Base-by-base conservation (phyloP, 2,329 filamentous ascomycete species). In the Fusarium tanahbumbuense region DNA sequence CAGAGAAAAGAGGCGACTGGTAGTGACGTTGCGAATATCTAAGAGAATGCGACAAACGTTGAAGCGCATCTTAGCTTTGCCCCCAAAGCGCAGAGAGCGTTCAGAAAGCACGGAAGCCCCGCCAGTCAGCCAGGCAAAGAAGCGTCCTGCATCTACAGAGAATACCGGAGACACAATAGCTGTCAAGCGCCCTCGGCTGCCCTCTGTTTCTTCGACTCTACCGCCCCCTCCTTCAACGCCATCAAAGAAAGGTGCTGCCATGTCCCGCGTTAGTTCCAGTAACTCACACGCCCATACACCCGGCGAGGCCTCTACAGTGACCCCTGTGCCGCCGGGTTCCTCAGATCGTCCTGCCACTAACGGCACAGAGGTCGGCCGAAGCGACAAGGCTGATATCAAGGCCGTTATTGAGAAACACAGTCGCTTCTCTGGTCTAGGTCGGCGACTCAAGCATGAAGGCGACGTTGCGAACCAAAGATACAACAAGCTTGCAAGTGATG, bases 231-330 rank as follows among this genome's bases (percentile, higher is more conserved):
- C 85, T 1, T 83, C 84, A 4, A 88, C 87, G 1, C 87, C 87
- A 0, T 82, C 85, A 12, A 88, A 84, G 67, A 87, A 82, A 58
- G 78, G 81, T 3, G 80, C 81, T 3, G 76, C 84, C 58, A 88
- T 88, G 85, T 85, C 83, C 8, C 84, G 86, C 6, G 85, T 83
- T 34, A 81, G 84, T 53, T 88, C 87, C 2, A 86, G 78, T 74
- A 86, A 84, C 72, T 88, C 86, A 1, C 80, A 85, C 63, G 82
- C 81, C 10, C 80, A 84, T 44, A 88, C 87, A 1, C 86, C 87
- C 0, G 84, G 85, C 22, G 83, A 84, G 10, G 71, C 79, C 5
- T 79, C 80, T 49, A 82, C 64, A 61, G 73, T 72, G 41, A 79
- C 78, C 8, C 77, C 77, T 5, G 73, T 74, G 10, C 71, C 78